A percentile compares a stretch with the other conserved stretches of the same genome.
Conservation (phyloP, 2,329 filamentous ascomycete species). For the Pseudopyrenochaeta lycopersici region DNA sequence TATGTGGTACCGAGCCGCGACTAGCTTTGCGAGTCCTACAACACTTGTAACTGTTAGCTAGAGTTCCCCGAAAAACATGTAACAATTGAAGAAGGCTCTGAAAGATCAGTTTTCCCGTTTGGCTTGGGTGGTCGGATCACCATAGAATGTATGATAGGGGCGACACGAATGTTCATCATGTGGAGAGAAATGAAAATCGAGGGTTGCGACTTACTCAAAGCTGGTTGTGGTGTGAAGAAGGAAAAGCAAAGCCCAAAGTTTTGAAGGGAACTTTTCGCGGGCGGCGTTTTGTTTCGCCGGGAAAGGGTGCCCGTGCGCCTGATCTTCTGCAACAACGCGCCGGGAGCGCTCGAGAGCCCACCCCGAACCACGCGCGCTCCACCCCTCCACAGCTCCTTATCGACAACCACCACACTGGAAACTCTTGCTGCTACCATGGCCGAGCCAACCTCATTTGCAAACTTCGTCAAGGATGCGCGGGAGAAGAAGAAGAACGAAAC, state of each 20-base stretch:
- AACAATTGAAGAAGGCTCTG: slow-evolving; percentile 11
- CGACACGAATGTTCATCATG: slow-evolving; percentile 51
- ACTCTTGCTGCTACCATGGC: slow-evolving; percentile 22
- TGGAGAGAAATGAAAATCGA: slow-evolving; percentile 9
- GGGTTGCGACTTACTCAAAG: slow-evolving; percentile 39
- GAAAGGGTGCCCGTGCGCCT: slow-evolving; percentile 10
- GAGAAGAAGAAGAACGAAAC: slow-evolving; percentile 75
- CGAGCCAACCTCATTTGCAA: slow-evolving; percentile 37
- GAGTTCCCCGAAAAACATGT: slow-evolving; percentile 5
- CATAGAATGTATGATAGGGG: slow-evolving; percentile 52
- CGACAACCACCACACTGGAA: background rate
- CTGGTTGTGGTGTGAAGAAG: slow-evolving; percentile 32
- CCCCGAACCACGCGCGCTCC: slow-evolving; percentile 7
- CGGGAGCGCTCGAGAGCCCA: background rate
- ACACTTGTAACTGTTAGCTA: slow-evolving; percentile 27
- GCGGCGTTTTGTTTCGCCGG: slow-evolving; percentile 30
- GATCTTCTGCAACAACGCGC: slow-evolving; percentile 10
- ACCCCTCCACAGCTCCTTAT: background rate
- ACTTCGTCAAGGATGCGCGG: slow-evolving; percentile 55
- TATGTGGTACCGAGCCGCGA: background rate
- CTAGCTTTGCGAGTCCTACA: background rate
- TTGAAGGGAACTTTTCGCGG: slow-evolving; percentile 33
- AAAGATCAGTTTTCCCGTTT: slow-evolving; percentile 50
- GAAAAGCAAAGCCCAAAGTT: slow-evolving; percentile 22
- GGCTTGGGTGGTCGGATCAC: slow-evolving; percentile 52